Evolutionary conservation across 306 rosid species (phyloP), one percentile per base, ranked within the genome.

Genomic region (Abrus pulchellus): DNA sequence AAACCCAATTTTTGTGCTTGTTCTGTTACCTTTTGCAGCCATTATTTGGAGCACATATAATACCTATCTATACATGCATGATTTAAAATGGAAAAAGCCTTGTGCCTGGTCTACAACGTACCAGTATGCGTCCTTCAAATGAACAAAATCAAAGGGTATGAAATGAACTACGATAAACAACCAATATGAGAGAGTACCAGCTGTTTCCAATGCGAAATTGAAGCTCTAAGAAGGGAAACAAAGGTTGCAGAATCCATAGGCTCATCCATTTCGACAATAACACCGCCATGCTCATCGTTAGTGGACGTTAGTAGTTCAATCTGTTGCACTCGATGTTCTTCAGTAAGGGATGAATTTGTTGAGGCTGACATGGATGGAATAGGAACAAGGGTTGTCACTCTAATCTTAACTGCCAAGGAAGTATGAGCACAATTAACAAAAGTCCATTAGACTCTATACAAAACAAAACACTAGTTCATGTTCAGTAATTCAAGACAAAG

Each of bases 181-280:
- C n/a, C 3, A 66, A 32, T 20, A 57, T 43, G 34, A 77, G 74
- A 69, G 67, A 74, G 6, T 85, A 94, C 98, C 97, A 87, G 90
- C 9, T 80, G 84, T 84, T 85, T 92, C 98, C 98, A 94, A 27
- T 81, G 87, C 3, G 90, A 78, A 65, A 92, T 85, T 63, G 98
- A 94, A 78, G 91, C 84, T 79, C 80, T 87, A 1, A 94, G 92
- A 79, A 85, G 59, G 2, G 89, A 61, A 52, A 75, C 52, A 74
- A 92, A 92, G 61, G 80, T 43, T 20, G 80, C 60, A 75, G 90
- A 60, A 57, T 90, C 88, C 88, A 91, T 87, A 75, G 90, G 81
- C 55, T 87, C 84, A 33, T 74, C 54, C 77, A 92, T 75, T 59
- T 91, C 93, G 9, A 91, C 94, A 43, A 86, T 85, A 82, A 94